Conservation (phyloP, 2,329 filamentous ascomycete genomes). For the Shiraia sp. region DNA sequence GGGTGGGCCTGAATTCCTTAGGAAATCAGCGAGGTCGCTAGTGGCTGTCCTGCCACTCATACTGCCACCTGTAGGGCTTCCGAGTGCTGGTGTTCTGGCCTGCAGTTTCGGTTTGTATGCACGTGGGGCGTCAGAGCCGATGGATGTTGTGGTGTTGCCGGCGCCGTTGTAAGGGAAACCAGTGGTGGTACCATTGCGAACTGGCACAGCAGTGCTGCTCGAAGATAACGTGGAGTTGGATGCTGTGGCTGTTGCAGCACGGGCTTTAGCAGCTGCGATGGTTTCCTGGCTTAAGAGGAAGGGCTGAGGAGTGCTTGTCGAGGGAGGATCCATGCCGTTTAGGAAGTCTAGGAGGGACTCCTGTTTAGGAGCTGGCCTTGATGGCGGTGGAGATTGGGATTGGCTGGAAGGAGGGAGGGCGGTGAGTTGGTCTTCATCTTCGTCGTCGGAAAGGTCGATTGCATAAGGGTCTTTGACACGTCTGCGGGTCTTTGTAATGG, state of each 20-base stretch:
- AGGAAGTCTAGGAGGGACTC: conserved; percentile 75
- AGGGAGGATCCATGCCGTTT: conserved; percentile 68
- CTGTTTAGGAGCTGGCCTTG: conserved; percentile 22
- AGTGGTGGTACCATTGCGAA: too few relatives aligned
- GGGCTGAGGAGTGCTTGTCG: conserved; percentile 34
- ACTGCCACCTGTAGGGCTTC: conserved; percentile 14
- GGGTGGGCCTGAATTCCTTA: conserved; percentile 46
- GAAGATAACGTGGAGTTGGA: conserved; percentile 22
- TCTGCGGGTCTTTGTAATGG: conserved; percentile 74
- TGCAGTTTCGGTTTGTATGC: conserved; percentile 33
- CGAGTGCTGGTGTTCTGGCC: conserved; percentile 25
- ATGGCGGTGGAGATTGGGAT: conserved; percentile 20
- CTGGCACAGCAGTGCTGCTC: conserved; percentile 8
- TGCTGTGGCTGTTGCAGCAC: conserved; percentile 22
- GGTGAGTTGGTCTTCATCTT: conserved; percentile 55
- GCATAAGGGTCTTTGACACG: conserved; percentile 88
- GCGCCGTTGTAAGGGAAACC: background rate
- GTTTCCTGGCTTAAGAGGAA: conserved; percentile 38
- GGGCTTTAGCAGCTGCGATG: conserved; percentile 38
- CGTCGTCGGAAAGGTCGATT: conserved; percentile 69
- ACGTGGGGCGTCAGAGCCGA: conserved; percentile 24
- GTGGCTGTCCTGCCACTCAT: conserved; percentile 34
- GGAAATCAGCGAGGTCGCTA: conserved; percentile 50
- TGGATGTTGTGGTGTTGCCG: conserved; percentile 15
- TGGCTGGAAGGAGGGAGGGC: conserved; percentile 48